phyloP scores from a whole-genome alignment of 441 rosid species.

The Theobroma grandiflorum region DNA sequence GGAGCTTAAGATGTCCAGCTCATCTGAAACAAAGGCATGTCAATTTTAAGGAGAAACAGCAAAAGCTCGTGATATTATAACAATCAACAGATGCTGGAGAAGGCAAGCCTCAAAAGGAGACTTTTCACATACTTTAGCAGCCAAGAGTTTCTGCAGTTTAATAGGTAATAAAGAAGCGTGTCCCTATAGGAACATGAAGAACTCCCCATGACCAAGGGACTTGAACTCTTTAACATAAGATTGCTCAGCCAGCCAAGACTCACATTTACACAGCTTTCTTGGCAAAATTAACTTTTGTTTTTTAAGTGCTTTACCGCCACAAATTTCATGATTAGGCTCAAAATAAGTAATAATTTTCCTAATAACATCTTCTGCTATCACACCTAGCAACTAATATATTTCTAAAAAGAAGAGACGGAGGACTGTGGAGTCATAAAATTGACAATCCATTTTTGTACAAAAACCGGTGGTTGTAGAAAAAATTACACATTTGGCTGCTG shows the following conservation, averaged over 20 bases:
- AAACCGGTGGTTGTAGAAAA: not conserved
- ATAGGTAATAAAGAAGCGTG: slow-evolving; percentile 65
- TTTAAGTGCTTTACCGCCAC: slow-evolving; percentile 32
- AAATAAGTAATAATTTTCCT: slow-evolving; percentile 58
- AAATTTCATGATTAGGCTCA: slow-evolving; percentile 50
- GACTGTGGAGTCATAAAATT: not conserved
- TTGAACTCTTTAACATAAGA: slow-evolving; percentile 69
- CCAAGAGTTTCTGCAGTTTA: slow-evolving; percentile 58
- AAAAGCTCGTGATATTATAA: slow-evolving; percentile 80
- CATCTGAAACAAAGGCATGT: no score
- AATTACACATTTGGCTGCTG: not conserved
- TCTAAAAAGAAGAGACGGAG: not conserved
- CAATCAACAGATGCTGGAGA: slow-evolving; percentile 61
- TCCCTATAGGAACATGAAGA: slow-evolving; percentile 70
- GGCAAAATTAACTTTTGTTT: slow-evolving; percentile 52
- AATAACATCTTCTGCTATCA: slow-evolving; percentile 70
- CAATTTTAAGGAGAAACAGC: no score
- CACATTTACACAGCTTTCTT: slow-evolving; percentile 70
- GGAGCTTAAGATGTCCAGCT: no score
- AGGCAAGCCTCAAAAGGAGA: slow-evolving; percentile 69
- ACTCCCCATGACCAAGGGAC: slow-evolving; percentile 87
- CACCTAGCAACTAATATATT: slow-evolving; percentile 50
- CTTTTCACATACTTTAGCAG: slow-evolving; percentile 51
- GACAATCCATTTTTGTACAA: not conserved
- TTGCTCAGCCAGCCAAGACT: slow-evolving; percentile 73